Evolutionary conservation across 1,139 yeast species (phyloP).

Genomic region (Pichia sp.): DNA sequence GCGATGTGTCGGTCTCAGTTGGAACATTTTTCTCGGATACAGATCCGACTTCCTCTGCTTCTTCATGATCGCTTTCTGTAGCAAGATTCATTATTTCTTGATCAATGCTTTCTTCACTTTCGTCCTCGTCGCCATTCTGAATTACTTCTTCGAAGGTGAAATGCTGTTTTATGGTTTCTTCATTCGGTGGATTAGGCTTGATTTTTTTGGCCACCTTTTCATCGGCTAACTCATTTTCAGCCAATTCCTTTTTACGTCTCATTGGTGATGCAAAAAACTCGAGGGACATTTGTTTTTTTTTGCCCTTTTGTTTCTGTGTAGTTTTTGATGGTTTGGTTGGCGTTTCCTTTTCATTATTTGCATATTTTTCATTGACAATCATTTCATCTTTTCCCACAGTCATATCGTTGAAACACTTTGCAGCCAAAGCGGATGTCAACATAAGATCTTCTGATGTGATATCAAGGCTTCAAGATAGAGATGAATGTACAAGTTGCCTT

Average conservation of each 20-base stretch:
- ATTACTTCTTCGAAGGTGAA: background rate
- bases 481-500: background rate
- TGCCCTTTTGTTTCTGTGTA: background rate
- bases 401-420: background rate
- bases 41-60: background rate
- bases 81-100: constrained; percentile 12
- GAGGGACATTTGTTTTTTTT: constrained; percentile 7
- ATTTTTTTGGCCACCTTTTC: background rate
- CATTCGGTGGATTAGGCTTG: background rate
- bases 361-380: background rate
- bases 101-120: constrained; percentile 10
- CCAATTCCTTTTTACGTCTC: constrained; percentile 1
- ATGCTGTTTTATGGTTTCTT: background rate
- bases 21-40: background rate
- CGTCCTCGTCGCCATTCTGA: background rate
- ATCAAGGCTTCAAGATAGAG: background rate
- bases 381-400: background rate
- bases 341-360: background rate
- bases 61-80: constrained; percentile 8
- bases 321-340: background rate
- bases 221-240: background rate
- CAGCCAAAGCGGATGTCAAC: background rate
- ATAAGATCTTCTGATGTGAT: background rate
- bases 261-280: constrained; percentile 4
- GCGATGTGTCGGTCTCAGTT: background rate